phyloP scores from a whole-genome alignment of 768 basidiomycete genomes.

The Pholiota conissans region DNA sequence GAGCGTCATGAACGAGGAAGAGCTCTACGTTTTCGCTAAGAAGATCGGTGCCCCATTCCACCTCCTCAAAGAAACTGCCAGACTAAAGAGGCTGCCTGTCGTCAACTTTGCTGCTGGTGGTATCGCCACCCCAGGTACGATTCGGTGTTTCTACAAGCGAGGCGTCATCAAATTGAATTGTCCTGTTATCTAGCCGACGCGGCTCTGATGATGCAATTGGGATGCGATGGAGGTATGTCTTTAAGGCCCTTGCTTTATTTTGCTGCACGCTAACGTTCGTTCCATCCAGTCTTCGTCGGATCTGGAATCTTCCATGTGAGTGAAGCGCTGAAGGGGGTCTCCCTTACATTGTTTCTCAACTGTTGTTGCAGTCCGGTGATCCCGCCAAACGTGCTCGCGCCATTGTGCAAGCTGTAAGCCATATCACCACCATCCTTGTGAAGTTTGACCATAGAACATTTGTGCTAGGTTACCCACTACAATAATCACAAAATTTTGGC shows the following conservation, averaged over 20 bases:
- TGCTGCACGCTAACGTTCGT: background rate
- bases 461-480: slow-evolving; percentile 79
- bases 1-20: slow-evolving; percentile 89
- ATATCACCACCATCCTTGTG: too few relatives aligned
- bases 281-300: slow-evolving; percentile 84
- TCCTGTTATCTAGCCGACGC: slow-evolving; percentile 70
- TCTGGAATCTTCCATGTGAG: slow-evolving; percentile 94
- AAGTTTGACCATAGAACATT: slow-evolving; percentile 6
- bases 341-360: background rate
- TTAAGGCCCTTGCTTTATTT: background rate
- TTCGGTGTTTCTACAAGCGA: background rate
- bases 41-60: slow-evolving; percentile 94
- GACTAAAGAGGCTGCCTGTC: slow-evolving; percentile 88
- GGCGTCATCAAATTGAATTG: background rate
- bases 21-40: slow-evolving; percentile 91
- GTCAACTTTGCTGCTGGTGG: slow-evolving; percentile 98
- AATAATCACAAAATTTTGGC: slow-evolving; percentile 93
- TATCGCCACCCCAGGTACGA: slow-evolving; percentile 82
- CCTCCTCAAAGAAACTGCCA: slow-evolving; percentile 93
- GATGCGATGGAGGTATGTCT: slow-evolving; percentile 87
- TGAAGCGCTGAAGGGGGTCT: slow-evolving; percentile 11
- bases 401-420: slow-evolving; percentile 88
- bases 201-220: slow-evolving; percentile 98
- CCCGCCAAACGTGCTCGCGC: slow-evolving; percentile 93
- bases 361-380: slow-evolving; percentile 68